phyloP scores from a whole-genome alignment of 441 rosid genomes.

The Dalechampia spathulata region DNA sequence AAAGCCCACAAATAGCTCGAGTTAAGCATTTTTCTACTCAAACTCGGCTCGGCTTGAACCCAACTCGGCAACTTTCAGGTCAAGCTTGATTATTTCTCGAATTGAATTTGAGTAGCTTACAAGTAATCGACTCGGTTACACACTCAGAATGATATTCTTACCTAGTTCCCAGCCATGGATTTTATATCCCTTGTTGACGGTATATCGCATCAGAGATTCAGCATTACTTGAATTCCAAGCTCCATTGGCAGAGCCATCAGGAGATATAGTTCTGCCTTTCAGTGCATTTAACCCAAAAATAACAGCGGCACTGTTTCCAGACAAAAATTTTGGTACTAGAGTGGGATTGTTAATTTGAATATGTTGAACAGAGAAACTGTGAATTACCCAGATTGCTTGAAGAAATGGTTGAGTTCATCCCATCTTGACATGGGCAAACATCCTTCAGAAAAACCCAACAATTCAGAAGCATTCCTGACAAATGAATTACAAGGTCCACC shows the following conservation, averaged over 20 bases:
- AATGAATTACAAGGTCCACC: constrained; percentile 19
- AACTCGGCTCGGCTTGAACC: too few relatives aligned
- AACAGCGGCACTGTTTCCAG: constrained; percentile 16
- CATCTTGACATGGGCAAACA: constrained; percentile 29
- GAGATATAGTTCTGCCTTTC: constrained; percentile 20
- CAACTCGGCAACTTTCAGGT: too few relatives aligned
- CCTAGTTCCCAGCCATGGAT: constrained; percentile 28
- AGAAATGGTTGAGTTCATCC: constrained; percentile 21
- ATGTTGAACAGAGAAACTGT: background rate
- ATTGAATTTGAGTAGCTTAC: too few relatives aligned
- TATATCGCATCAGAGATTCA: constrained; percentile 18
- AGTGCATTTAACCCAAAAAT: constrained; percentile 27
- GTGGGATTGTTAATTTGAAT: too few relatives aligned
- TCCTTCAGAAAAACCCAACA: constrained; percentile 27
- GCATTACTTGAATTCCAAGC: constrained; percentile 29
- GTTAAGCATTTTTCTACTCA: too few relatives aligned
- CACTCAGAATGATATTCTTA: constrained; percentile 1
- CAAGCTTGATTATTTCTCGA: too few relatives aligned
- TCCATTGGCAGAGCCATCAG: constrained; percentile 21
- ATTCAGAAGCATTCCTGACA: constrained; percentile 14
- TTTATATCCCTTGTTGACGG: constrained; percentile 19
- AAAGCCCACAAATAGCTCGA: too few relatives aligned
- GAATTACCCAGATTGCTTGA: constrained; percentile 20
- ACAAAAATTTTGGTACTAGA: background rate
- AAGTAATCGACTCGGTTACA: too few relatives aligned